Conservation (phyloP, 75 land plant species). For the Selaginella tamariscina region DNA sequence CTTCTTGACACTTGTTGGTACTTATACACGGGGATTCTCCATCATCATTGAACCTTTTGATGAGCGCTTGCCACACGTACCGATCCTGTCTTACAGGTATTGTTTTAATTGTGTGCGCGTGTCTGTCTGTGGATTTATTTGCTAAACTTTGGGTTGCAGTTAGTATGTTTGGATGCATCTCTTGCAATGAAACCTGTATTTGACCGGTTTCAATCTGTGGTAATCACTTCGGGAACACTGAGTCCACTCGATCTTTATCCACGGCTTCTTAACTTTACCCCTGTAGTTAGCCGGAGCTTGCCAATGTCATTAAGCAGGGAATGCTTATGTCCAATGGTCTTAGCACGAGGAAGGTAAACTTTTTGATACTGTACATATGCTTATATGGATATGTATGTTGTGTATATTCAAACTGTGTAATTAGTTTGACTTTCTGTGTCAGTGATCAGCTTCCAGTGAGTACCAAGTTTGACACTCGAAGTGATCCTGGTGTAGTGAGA, state of each 20-base stretch:
- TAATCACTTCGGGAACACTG: conserved; percentile 94
- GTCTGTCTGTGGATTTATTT: no score
- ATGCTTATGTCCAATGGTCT: conserved; percentile 98
- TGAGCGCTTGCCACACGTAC: conserved; percentile 97
- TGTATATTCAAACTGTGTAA: no score
- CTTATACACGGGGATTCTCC: conserved; percentile 84
- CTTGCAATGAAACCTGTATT: conserved; percentile 98
- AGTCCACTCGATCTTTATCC: conserved; percentile 98
- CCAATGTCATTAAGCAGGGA: conserved; percentile 92
- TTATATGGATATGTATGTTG: no score
- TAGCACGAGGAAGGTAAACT: conserved; percentile 99
- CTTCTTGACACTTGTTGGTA: conserved; percentile 91
- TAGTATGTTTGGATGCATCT: conserved; percentile 94
- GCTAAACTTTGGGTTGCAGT: no score
- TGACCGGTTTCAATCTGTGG: conserved; percentile 90
- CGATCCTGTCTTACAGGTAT: conserved; percentile 97
- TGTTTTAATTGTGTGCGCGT: no score
- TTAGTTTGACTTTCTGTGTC: no score
- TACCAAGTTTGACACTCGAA: conserved; percentile 97
- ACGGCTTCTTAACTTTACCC: conserved; percentile 89
- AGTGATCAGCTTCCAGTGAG: conserved; percentile 99
- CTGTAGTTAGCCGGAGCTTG: conserved; percentile 82
- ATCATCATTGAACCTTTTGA: conserved; percentile 98
- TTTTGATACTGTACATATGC: no score
- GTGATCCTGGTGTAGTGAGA: conserved; percentile 96